Evolutionary conservation across 345 rosid genomes (phyloP).

Genomic region (Gossypium thurberi): DNA sequence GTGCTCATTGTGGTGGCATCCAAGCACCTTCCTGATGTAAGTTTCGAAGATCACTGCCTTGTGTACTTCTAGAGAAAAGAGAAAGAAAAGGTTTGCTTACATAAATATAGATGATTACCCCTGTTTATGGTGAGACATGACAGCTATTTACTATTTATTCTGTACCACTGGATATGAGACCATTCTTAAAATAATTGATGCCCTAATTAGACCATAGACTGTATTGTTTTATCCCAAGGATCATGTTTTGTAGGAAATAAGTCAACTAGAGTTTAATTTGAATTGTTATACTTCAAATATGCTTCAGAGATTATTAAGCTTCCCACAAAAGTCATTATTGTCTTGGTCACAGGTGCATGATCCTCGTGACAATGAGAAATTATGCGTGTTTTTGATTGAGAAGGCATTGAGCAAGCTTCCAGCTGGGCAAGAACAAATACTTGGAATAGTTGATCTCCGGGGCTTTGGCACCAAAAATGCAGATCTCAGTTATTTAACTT

Average conservation of each 20-base stretch:
- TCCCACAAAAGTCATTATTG: conserved; percentile 6
- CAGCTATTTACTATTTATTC: not conserved
- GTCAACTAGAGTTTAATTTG: not conserved
- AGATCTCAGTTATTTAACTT: conserved; percentile 65
- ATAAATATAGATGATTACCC: not conserved
- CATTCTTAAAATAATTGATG: not conserved
- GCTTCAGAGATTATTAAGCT: conserved; percentile 5
- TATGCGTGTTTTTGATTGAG: conserved; percentile 65
- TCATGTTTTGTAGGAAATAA: not conserved
- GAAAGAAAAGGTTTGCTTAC: not conserved
- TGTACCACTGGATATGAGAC: not conserved
- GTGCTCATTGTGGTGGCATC: conserved; percentile 82
- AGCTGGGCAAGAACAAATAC: conserved; percentile 60
- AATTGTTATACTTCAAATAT: not conserved
- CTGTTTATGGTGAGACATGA: not conserved
- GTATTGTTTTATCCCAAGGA: not conserved
- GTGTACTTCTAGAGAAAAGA: not conserved
- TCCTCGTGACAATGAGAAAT: conserved; percentile 63
- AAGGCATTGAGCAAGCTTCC: conserved; percentile 75
- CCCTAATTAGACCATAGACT: not conserved
- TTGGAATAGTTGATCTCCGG: conserved; percentile 74
- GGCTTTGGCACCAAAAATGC: conserved; percentile 61
- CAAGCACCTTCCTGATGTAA: conserved; percentile 70
- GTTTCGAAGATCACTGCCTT: conserved; percentile 20
- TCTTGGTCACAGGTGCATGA: conserved; percentile 49